These are phyloP conservation scores for Pistacia atlantica DNA, from an alignment of 345 rosid species.

Conservation along the genomic window DNA sequence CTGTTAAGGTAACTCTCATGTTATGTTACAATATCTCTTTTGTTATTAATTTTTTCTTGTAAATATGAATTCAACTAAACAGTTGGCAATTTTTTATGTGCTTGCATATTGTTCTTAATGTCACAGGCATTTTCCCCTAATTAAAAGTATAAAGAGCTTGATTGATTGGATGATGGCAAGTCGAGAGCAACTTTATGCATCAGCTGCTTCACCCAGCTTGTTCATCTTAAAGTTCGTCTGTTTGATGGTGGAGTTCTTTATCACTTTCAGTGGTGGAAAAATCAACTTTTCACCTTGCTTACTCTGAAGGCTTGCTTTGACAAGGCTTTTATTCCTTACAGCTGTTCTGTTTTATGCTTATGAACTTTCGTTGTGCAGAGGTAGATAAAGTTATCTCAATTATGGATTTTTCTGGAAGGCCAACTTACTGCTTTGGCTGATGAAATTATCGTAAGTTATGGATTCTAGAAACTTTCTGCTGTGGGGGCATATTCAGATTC, in stretches of 20 bases:
- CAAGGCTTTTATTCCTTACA: slow-evolving; percentile 4
- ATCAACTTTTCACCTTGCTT: background rate
- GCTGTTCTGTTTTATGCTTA: background rate
- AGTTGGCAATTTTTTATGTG: slow-evolving; percentile 5
- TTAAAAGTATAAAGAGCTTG: slow-evolving; percentile 19
- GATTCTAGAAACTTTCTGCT: background rate
- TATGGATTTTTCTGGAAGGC: background rate
- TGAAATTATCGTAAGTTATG: slow-evolving; percentile 9
- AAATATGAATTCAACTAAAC: background rate
- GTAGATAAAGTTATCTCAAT: slow-evolving; percentile 7
- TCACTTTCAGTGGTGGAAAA: slow-evolving; percentile 1
- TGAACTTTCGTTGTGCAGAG: background rate
- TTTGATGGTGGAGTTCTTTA: slow-evolving; percentile 13
- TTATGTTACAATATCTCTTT: background rate
- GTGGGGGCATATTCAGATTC: background rate
- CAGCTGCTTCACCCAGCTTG: slow-evolving; percentile 24
- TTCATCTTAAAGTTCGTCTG: slow-evolving; percentile 10
- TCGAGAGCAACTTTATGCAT: slow-evolving; percentile 9
- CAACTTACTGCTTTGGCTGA: slow-evolving; percentile 7
- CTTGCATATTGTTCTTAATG: slow-evolving; percentile 33
- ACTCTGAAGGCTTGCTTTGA: background rate
- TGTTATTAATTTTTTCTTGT: background rate
- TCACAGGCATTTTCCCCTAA: slow-evolving; percentile 20
- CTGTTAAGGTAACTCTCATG: slow-evolving; percentile 27
- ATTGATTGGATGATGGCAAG: slow-evolving; percentile 16